phyloP scores from a whole-genome alignment of 192 early-diverging fungal genomes.

The Chytriomyces sp. region DNA sequence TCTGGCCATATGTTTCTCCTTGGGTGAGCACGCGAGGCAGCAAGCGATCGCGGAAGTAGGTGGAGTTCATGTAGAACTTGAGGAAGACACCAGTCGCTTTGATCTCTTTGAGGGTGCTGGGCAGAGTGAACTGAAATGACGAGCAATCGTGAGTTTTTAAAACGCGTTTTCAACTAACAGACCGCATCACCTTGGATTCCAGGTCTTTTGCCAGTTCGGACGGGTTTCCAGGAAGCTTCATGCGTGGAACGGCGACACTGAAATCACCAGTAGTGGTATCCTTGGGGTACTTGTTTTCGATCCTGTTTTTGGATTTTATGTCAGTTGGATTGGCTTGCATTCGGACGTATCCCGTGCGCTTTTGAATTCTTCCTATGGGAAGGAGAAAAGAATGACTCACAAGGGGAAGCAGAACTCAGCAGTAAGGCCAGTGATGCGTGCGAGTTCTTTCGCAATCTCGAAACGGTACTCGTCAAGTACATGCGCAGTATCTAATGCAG shows the following conservation, averaged over 20 bases:
- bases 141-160: neutral
- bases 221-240: conserved; percentile 33
- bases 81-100: conserved; percentile 34
- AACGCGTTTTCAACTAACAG: conserved; percentile 6
- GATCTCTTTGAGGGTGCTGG: neutral
- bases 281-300: conserved; percentile 34
- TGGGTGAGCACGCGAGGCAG: conserved; percentile 33
- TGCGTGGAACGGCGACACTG: conserved; percentile 32
- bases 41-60: conserved; percentile 32
- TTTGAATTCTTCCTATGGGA: neutral
- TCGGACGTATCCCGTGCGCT: too few species aligned
- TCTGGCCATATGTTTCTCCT: conserved; percentile 22
- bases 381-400: neutral
- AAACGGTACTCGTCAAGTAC: conserved; percentile 33
- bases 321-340: too few species aligned
- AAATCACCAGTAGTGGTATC: conserved; percentile 33
- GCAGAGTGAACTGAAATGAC: conserved; percentile 5
- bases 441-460: conserved; percentile 22
- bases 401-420: conserved; percentile 13
- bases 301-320: neutral
- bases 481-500: conserved; percentile 1
- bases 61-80: conserved; percentile 30
- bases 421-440: conserved; percentile 16
- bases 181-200: conserved; percentile 24
- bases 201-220: conserved; percentile 36